Percentiles rank a stretch among this genome's conserved stretches.
These are phyloP conservation scores for Oxytropis ochrocephala DNA, from an alignment of 306 rosid genomes.

Conservation along the genomic window DNA sequence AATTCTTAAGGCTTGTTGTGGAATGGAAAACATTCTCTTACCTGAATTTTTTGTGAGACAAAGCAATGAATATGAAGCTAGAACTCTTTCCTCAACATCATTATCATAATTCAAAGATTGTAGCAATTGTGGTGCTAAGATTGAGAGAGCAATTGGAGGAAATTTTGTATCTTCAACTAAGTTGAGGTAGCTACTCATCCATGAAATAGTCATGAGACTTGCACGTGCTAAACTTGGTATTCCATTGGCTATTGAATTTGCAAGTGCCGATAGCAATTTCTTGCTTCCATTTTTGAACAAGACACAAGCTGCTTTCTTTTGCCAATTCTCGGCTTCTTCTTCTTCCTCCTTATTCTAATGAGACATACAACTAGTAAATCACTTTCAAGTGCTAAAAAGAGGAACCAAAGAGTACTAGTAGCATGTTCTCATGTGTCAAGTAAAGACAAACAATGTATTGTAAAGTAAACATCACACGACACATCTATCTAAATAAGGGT, in stretches of 20 bases:
- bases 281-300: conserved; percentile 45
- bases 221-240: conserved; percentile 60
- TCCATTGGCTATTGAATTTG: conserved; percentile 49
- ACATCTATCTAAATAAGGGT: not conserved
- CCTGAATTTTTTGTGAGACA: conserved; percentile 54
- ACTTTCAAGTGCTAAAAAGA: not conserved
- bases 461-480: not conserved
- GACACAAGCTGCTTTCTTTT: conserved; percentile 47
- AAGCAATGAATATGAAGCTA: conserved; percentile 65
- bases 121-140: conserved; percentile 46
- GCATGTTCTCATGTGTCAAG: not conserved
- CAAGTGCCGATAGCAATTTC: conserved; percentile 56
- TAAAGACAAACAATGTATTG: not conserved
- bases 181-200: conserved; percentile 59
- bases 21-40: conserved; percentile 10
- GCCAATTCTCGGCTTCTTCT: conserved; percentile 58
- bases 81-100: conserved; percentile 75
- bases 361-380: conserved; percentile 1
- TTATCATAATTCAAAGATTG: conserved; percentile 45
- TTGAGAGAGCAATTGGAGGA: conserved; percentile 38
- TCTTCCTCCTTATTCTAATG: conserved; percentile 49
- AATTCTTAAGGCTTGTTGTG: not conserved
- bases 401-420: not conserved
- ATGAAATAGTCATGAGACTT: conserved; percentile 58
- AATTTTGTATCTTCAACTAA: conserved; percentile 35